phyloP scores from a whole-genome alignment of 2,329 filamentous ascomycete genomes.

The Sporothrix schenckii region DNA sequence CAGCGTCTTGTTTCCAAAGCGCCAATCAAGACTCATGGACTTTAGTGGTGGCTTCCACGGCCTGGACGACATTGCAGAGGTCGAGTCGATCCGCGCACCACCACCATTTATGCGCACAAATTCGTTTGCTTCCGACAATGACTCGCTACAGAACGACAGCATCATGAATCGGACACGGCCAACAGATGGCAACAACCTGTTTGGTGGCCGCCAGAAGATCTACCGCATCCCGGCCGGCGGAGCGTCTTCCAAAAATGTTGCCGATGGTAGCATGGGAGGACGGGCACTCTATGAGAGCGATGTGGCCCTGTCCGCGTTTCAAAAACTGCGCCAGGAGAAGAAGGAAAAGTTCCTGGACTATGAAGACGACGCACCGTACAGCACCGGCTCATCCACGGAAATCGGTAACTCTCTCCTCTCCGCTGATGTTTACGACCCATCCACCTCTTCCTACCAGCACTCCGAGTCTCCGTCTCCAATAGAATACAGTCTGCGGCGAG shows the following conservation, averaged over 20 bases:
- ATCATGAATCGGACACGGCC: constrained; percentile 85
- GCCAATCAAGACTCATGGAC: constrained; percentile 75
- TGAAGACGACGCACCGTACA: constrained; percentile 14
- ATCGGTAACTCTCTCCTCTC: constrained; percentile 26
- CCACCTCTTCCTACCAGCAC: constrained; percentile 41
- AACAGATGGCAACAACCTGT: constrained; percentile 86
- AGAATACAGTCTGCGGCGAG: constrained; percentile 73
- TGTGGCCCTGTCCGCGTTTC: constrained; percentile 79
- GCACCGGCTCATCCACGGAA: constrained; percentile 40
- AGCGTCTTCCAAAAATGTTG: constrained; percentile 49
- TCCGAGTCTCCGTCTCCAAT: constrained; percentile 61
- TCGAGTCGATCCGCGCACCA: constrained; percentile 73
- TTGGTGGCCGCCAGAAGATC: constrained; percentile 93
- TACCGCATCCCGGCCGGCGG: constrained; percentile 73
- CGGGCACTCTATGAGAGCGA: constrained; percentile 84
- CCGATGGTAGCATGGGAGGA: constrained; percentile 61
- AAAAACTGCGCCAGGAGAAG: constrained; percentile 68
- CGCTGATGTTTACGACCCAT: constrained; percentile 47
- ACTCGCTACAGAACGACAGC: constrained; percentile 61
- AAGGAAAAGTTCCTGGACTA: constrained; percentile 48
- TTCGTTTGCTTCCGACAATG: constrained; percentile 71
- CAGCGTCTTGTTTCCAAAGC: constrained; percentile 82
- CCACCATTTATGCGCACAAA: constrained; percentile 61
- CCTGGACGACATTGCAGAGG: constrained; percentile 86
- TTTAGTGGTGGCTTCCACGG: constrained; percentile 62